phyloP scores from a whole-genome alignment of 371 early-diverging fungal species.

The Mucor lusitanicus region DNA sequence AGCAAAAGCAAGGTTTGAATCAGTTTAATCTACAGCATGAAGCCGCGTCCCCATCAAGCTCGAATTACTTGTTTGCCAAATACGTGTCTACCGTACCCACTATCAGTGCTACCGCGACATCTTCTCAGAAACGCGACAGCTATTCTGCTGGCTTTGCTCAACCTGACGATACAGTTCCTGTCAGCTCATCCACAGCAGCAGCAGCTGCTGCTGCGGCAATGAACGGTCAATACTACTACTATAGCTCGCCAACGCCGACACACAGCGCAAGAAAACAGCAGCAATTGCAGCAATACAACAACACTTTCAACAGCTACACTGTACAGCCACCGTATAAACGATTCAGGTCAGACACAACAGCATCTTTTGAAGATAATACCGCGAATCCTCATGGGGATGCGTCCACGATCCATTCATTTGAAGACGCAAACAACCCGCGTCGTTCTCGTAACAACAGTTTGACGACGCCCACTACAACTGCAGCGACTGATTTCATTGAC shows the following conservation, averaged over 20 bases:
- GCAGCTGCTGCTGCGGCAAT: background rate
- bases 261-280: background rate
- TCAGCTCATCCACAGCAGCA: background rate
- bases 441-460: background rate
- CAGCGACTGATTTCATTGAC: slow-evolving; percentile 1
- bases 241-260: background rate
- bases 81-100: background rate
- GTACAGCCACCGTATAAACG: background rate
- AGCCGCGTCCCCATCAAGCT: background rate
- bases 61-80: background rate
- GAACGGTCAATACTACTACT: background rate
- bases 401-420: background rate
- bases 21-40: background rate
- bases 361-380: background rate
- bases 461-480: background rate
- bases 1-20: background rate
- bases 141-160: background rate
- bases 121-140: background rate
- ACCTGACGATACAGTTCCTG: background rate
- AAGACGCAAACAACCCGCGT: background rate
- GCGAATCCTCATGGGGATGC: background rate
- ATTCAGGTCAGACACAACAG: background rate
- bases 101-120: no score
- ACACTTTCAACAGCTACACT: background rate
- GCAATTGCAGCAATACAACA: background rate